Evolutionary conservation across 495 filamentous ascomycete genomes (phyloP), one percentile per base, ranked within the genome.

Genomic region (Penicillium parvum): DNA sequence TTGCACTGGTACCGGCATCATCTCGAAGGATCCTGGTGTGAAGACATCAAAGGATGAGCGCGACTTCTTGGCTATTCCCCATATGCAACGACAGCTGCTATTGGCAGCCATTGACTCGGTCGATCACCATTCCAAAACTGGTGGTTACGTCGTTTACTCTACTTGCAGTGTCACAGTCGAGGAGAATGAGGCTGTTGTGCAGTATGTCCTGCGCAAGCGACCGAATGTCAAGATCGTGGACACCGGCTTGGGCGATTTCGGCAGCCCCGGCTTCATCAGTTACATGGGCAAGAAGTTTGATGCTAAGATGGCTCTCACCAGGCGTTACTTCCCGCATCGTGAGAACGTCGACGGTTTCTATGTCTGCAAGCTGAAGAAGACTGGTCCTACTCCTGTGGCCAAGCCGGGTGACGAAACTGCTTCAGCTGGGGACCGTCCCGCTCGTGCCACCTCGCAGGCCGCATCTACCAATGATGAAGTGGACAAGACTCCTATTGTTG

Each of bases 341-440:
- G 90, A 91, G 72, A 98, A 98, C 70, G 86, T 98, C 18, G 92
- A 98, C 52, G 92, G 92, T 40, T 98, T 98, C 82, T 98, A 94
- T 61, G 92, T 97, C 43, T 85, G 87, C 57, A 98, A 97, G 67
- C 83, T 98, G 60, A 91, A 94, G 70, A 98, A 98, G 78, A 78
- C 77, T 20, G 92, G 79, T 9, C 85, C 85, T 0, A 86, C 83
- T 9, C 80, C 84, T 0, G 65, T 68, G 21, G 75, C 75, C 26
- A 73, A 77, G 45, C 57, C 68, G 14, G 66, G 52, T 12, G 61
- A 57, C 12, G 64, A 46, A 15, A 42, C 52, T 15, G 50, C 50
- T 32, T 56, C 42, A 12, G 19, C 49, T 15, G 49, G 50, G 18
- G 27, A 49, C 2, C 40, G 54, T 29, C 61, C 52, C 4, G 33